Conservation (phyloP, 2,329 filamentous ascomycete species). For the Ophiostoma ips region DNA sequence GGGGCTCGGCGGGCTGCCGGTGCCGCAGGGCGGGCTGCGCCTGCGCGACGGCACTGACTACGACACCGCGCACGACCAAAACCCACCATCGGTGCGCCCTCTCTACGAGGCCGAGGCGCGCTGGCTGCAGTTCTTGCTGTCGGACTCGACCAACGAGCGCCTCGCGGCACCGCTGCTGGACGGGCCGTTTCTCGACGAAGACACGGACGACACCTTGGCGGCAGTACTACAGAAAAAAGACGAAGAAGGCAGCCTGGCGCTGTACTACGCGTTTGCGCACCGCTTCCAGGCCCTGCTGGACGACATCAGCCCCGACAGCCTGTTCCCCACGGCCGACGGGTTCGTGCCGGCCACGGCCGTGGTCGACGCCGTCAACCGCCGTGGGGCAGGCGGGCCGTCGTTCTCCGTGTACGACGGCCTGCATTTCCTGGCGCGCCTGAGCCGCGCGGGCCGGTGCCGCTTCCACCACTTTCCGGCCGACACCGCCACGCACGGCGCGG, state of each 20-base stretch:
- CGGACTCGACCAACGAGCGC: slow-evolving; percentile 16
- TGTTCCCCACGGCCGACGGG: slow-evolving; percentile 16
- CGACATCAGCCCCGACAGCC: slow-evolving; percentile 15
- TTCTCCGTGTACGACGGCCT: slow-evolving; percentile 20
- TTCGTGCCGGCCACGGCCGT: slow-evolving; percentile 17
- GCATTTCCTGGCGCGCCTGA: slow-evolving; percentile 19
- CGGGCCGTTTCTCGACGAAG: slow-evolving; percentile 2
- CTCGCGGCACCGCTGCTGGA: slow-evolving; percentile 12
- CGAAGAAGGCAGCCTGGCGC: slow-evolving; percentile 13
- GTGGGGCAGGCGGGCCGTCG: background rate
- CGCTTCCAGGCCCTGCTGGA: slow-evolving; percentile 21
- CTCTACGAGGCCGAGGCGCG: slow-evolving; percentile 19
- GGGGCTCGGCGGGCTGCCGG: background rate
- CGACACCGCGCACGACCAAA: background rate
- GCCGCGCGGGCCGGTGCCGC: slow-evolving; percentile 10
- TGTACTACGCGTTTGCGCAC: slow-evolving; percentile 21
- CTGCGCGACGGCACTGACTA: slow-evolving; percentile 9
- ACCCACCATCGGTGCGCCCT: background rate
- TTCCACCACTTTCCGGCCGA: slow-evolving; percentile 7
- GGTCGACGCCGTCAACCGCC: slow-evolving; percentile 17
- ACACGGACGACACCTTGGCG: background rate
- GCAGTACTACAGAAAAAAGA: background rate
- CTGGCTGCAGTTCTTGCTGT: slow-evolving; percentile 22
- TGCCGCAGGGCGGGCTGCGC: background rate
- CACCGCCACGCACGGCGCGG: slow-evolving; percentile 13